Evolutionary conservation across 805 yeast species (phyloP).

Genomic region (Isabelozyma gotoi): DNA sequence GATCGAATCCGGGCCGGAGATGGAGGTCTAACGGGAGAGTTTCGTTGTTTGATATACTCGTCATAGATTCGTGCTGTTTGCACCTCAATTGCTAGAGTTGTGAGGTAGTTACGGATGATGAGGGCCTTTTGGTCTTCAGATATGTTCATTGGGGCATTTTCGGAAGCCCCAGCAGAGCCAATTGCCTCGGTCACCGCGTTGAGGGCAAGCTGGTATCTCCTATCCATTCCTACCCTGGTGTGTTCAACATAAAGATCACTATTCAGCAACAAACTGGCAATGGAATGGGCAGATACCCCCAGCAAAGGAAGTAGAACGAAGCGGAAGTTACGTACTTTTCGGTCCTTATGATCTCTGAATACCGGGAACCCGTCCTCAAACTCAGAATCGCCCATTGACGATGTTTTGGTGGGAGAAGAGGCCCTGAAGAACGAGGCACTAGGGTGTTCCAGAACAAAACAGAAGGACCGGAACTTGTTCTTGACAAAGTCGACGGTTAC

Average conservation of each 20-base stretch:
- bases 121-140: conserved; percentile 34
- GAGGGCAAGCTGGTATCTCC: conserved; percentile 35
- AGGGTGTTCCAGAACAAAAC: conserved; percentile 55
- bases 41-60: conserved; percentile 45
- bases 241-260: conserved; percentile 63
- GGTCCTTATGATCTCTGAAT: conserved; percentile 22
- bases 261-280: conserved; percentile 32
- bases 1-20: conserved; percentile 1
- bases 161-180: not conserved
- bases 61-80: conserved; percentile 64
- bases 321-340: conserved; percentile 18
- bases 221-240: conserved; percentile 34
- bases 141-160: too few species aligned
- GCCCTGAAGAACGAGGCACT: conserved; percentile 18
- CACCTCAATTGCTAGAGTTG: conserved; percentile 54
- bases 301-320: conserved; percentile 18
- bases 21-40: conserved; percentile 1
- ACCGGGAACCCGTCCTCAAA: conserved; percentile 12
- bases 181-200: not conserved
- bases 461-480: conserved; percentile 62
- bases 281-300: conserved; percentile 12
- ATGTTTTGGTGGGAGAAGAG: conserved; percentile 17
- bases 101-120: conserved; percentile 50
- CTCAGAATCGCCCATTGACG: not conserved
- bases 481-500: conserved; percentile 65